These are phyloP conservation scores for Dactylellina leptospora DNA, from an alignment of 2,329 filamentous ascomycete genomes.

Conservation along the genomic window DNA sequence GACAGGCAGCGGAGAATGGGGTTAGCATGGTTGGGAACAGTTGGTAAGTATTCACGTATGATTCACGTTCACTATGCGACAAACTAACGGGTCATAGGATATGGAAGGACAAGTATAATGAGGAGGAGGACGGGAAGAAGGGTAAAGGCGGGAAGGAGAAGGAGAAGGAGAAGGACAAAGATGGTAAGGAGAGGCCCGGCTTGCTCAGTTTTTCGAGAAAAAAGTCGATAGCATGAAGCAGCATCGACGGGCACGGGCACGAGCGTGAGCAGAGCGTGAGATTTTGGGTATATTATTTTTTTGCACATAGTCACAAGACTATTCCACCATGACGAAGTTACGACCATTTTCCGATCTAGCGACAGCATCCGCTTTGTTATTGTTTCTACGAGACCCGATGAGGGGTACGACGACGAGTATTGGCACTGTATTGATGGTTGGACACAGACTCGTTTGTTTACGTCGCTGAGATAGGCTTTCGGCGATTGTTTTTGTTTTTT, in stretches of 20 bases:
- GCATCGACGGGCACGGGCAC: no score
- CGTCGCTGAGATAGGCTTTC: not conserved
- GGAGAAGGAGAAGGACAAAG: slow-evolving; percentile 59
- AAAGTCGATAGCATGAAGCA: slow-evolving; percentile 30
- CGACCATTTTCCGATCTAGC: slow-evolving; percentile 50
- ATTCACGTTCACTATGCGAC: slow-evolving; percentile 13
- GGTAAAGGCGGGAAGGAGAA: slow-evolving; percentile 60
- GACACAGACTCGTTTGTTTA: no score
- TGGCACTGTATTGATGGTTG: no score
- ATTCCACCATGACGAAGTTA: slow-evolving; percentile 64
- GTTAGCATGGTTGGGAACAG: slow-evolving; percentile 98
- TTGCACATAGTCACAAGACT: no score
- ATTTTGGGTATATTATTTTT: no score
- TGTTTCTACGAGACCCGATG: slow-evolving; percentile 40
- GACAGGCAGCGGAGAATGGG: slow-evolving; percentile 87
- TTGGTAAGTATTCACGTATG: slow-evolving; percentile 72
- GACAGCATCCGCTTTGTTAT: slow-evolving; percentile 54
- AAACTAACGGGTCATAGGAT: slow-evolving; percentile 70
- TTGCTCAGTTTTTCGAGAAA: slow-evolving; percentile 53
- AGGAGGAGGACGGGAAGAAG: slow-evolving; percentile 63
- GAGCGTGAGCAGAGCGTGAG: no score
- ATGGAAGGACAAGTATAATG: slow-evolving; percentile 92
- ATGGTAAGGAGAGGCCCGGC: slow-evolving; percentile 46
- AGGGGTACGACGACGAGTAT: not conserved
- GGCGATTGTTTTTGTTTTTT: slow-evolving; percentile 1